Evolutionary conservation across 2,329 filamentous ascomycete species (phyloP).

Genomic region (Cladophialophora psammophila): DNA sequence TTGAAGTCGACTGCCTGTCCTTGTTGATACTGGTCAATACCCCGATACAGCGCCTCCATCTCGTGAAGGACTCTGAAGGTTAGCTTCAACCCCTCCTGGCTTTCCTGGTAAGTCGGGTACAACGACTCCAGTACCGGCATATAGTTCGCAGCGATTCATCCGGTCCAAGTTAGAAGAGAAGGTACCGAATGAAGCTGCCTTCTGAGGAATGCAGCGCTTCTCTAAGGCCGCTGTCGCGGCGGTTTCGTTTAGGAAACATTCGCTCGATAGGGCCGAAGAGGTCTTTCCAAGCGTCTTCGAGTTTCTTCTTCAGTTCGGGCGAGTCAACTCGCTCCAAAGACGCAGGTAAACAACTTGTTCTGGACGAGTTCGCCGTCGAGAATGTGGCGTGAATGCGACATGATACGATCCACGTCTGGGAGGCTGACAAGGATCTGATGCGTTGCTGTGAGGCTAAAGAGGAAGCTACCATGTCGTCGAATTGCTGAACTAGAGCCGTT

Average conservation of each 20-base stretch:
- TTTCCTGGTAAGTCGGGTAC: neutral
- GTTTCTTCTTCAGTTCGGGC: conserved; percentile 7
- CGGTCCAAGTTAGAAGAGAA: neutral
- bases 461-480: conserved; percentile 8
- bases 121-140: neutral
- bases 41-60: conserved; percentile 8
- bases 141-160: conserved; percentile 15
- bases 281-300: neutral
- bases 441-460: conserved; percentile 15
- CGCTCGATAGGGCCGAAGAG: conserved; percentile 12
- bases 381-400: conserved; percentile 14
- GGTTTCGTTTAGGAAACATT: conserved; percentile 11
- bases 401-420: conserved; percentile 9
- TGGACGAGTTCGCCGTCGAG: conserved; percentile 13
- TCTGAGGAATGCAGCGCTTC: conserved; percentile 7
- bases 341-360: conserved; percentile 10
- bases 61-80: conserved; percentile 3
- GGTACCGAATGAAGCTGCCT: conserved; percentile 5
- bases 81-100: conserved; percentile 5
- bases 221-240: conserved; percentile 2
- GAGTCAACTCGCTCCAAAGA: conserved; percentile 11
- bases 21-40: conserved; percentile 6
- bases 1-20: conserved; percentile 1
- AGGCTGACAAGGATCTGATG: conserved; percentile 18
- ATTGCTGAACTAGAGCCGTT: neutral